Evolutionary conservation across 106 monocot genomes (phyloP).

Genomic region (Cymbidium sinense): DNA sequence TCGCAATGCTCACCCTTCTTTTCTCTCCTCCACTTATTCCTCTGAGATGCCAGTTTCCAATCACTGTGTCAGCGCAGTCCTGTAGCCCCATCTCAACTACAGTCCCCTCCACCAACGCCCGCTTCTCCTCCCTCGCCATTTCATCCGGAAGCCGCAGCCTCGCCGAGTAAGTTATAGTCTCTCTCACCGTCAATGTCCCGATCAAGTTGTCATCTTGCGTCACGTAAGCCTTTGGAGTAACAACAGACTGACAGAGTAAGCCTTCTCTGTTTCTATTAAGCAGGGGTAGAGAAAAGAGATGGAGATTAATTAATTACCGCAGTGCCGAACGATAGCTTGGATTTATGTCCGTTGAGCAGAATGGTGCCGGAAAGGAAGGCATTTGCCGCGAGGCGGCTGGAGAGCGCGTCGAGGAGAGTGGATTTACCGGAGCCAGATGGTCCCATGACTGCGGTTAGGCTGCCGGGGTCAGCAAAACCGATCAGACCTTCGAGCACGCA

Average conservation of each 20-base stretch:
- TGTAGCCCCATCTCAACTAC: constrained; percentile 81
- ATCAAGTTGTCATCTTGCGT: constrained; percentile 88
- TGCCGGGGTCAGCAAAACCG: constrained; percentile 63
- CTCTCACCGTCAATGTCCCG: constrained; percentile 78
- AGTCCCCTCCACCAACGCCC: constrained; percentile 63
- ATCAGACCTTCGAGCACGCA: constrained; percentile 51
- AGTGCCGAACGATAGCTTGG: constrained; percentile 70
- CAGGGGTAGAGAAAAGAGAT: background rate
- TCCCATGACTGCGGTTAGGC: constrained; percentile 65
- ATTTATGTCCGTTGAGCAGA: constrained; percentile 57
- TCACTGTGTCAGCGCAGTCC: constrained; percentile 65
- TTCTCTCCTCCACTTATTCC: constrained; percentile 98
- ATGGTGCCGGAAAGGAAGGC: constrained; percentile 55
- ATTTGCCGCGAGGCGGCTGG: constrained; percentile 54
- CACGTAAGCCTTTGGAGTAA: constrained; percentile 64
- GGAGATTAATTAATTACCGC: constrained; percentile 39
- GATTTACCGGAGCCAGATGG: constrained; percentile 79
- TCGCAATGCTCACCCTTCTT: constrained; percentile 87
- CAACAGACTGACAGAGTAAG: background rate
- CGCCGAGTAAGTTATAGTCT: constrained; percentile 76
- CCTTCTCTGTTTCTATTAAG: background rate
- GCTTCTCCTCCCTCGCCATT: constrained; percentile 63
- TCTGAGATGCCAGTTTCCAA: constrained; percentile 78
- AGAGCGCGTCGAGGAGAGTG: constrained; percentile 63
- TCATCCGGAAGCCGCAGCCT: constrained; percentile 63